A percentile compares a stretch with the other conserved stretches of the same genome.
These are phyloP conservation scores for Sequoiadendron giganteum DNA, from an alignment of 75 land plant genomes.

Conservation along the genomic window DNA sequence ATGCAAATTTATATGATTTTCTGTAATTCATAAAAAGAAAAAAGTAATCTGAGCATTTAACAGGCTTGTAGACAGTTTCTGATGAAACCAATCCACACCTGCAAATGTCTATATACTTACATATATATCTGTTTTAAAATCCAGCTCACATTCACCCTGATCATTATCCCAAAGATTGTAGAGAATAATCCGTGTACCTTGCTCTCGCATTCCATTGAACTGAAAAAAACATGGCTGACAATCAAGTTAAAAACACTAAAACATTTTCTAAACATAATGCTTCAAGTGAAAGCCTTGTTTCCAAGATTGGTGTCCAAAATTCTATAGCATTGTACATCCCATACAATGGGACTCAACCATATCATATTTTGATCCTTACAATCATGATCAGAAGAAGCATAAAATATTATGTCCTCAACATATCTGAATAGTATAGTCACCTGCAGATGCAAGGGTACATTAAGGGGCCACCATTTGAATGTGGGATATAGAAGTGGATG, in stretches of 20 bases:
- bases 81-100: not conserved
- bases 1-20: not conserved
- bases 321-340: not conserved
- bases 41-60: not conserved
- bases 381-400: not conserved
- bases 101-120: constrained; percentile 24
- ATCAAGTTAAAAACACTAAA: not conserved
- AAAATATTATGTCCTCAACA: not conserved
- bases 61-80: not conserved
- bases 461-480: not conserved
- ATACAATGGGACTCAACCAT: not conserved
- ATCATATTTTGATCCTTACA: not conserved
- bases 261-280: not conserved
- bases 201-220: constrained; percentile 48
- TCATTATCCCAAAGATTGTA: constrained; percentile 90
- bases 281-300: not conserved
- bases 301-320: not conserved
- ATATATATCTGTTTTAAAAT: constrained; percentile 65
- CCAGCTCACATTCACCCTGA: constrained; percentile 68
- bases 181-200: constrained; percentile 68
- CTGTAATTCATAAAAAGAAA: not conserved
- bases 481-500: not conserved
- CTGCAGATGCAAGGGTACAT: not conserved
- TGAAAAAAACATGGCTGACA: constrained; percentile 13
- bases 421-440: not conserved